phyloP scores from a whole-genome alignment of 108 stramenopile species.

The Epithemia pelagica region DNA sequence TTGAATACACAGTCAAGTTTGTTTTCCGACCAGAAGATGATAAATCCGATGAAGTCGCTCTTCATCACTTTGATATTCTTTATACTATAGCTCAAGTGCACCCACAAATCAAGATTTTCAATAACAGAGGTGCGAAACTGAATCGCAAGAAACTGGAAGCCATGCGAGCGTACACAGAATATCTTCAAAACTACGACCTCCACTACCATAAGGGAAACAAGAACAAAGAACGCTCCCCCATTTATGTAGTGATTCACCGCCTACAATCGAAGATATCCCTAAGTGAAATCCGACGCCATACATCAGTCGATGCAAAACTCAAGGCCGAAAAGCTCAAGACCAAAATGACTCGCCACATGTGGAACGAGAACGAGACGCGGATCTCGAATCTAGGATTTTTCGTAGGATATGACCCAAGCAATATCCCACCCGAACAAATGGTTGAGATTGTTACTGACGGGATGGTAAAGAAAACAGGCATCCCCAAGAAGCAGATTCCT shows the following conservation, averaged over 20 bases:
- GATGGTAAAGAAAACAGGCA: neutral
- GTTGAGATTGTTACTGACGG: neutral
- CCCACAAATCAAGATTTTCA: too few species aligned
- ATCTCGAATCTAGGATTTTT: neutral
- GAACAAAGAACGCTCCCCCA: neutral
- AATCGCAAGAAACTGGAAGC: too few species aligned
- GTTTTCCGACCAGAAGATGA: too few species aligned
- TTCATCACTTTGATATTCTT: too few species aligned
- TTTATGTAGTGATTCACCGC: neutral
- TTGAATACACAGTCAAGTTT: too few species aligned
- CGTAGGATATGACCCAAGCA: neutral
- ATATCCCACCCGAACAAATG: neutral
- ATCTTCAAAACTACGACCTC: too few species aligned
- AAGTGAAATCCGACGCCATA: neutral
- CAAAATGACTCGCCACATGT: neutral
- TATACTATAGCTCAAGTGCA: too few species aligned
- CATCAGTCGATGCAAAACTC: neutral
- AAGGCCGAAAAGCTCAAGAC: neutral
- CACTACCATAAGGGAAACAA: too few species aligned
- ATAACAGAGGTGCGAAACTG: too few species aligned
- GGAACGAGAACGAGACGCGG: neutral
- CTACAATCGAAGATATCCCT: neutral
- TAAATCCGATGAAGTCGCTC: too few species aligned
- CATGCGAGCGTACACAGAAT: too few species aligned
- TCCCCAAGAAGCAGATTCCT: neutral